These are phyloP conservation scores for Strigomonas galati DNA, from an alignment of 208 protist genomes.

Conservation along the genomic window DNA sequence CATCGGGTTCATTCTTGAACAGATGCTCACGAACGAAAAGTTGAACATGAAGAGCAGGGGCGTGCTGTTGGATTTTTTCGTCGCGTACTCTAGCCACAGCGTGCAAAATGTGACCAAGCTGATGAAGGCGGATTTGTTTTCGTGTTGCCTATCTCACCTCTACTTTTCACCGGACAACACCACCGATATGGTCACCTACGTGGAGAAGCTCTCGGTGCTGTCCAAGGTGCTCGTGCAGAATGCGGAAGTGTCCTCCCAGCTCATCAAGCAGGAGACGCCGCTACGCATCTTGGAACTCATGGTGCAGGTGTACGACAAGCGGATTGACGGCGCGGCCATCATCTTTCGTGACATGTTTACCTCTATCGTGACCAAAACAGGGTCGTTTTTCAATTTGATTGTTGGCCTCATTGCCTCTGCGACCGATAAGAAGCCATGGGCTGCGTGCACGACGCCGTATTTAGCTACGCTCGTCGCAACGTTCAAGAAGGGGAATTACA, in stretches of 20 bases:
- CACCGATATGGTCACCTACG: slow-evolving; percentile 20
- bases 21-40: slow-evolving; percentile 16
- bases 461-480: slow-evolving; percentile 45
- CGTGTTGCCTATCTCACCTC: slow-evolving; percentile 20
- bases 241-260: slow-evolving; percentile 12
- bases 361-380: slow-evolving; percentile 40
- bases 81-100: slow-evolving; percentile 12
- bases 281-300: slow-evolving; percentile 29
- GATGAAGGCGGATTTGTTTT: slow-evolving; percentile 18
- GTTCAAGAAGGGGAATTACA: slow-evolving; percentile 37
- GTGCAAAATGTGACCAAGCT: not conserved
- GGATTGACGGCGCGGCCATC: slow-evolving; percentile 21
- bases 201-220: slow-evolving; percentile 36
- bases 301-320: slow-evolving; percentile 20
- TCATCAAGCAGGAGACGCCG: slow-evolving; percentile 27
- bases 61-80: slow-evolving; percentile 35
- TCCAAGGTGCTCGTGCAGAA: slow-evolving; percentile 30
- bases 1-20: slow-evolving; percentile 19
- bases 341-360: slow-evolving; percentile 48
- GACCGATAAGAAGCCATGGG: slow-evolving; percentile 33
- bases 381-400: slow-evolving; percentile 35
- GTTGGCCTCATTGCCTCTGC: slow-evolving; percentile 26
- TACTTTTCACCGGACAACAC: slow-evolving; percentile 5
- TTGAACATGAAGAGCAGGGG: slow-evolving; percentile 16
- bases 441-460: slow-evolving; percentile 25